Percentiles rank a stretch among this genome's conserved stretches.
These are phyloP conservation scores for Torrubiella hemipterigena DNA, from an alignment of 2,329 filamentous ascomycete species.

Conservation along the genomic window DNA sequence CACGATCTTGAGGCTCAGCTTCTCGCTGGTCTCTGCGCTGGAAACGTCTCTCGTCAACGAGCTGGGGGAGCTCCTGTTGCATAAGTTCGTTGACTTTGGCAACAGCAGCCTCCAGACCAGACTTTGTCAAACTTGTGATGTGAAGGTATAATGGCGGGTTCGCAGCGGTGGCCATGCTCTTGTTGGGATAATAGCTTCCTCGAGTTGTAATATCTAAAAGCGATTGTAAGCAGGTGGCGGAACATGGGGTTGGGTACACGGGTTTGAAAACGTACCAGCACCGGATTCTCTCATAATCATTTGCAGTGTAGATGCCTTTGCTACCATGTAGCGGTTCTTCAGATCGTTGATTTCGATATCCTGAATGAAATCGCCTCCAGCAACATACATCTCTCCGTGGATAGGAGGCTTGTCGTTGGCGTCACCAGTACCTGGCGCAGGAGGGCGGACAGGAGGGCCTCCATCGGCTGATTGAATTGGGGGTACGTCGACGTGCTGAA, in stretches of 20 bases:
- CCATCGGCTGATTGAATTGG: slow-evolving; percentile 56
- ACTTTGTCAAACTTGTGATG: slow-evolving; percentile 83
- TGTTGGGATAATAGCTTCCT: slow-evolving; percentile 93
- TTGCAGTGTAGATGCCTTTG: slow-evolving; percentile 94
- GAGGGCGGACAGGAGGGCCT: slow-evolving; percentile 26
- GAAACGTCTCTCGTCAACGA: slow-evolving; percentile 91
- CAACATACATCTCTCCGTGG: slow-evolving; percentile 83
- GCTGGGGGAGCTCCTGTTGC: slow-evolving; percentile 86
- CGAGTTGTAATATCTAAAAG: slow-evolving; percentile 91
- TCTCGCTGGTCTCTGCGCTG: slow-evolving; percentile 69
- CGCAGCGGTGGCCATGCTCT: slow-evolving; percentile 91
- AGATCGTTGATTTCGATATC: slow-evolving; percentile 98
- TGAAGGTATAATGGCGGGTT: slow-evolving; percentile 91
- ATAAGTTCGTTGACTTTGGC: slow-evolving; percentile 87
- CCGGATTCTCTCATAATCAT: slow-evolving; percentile 99
- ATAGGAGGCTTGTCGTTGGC: slow-evolving; percentile 31
- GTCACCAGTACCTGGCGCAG: slow-evolving; percentile 13
- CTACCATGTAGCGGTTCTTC: slow-evolving; percentile 91
- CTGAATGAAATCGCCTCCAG: slow-evolving; percentile 95
- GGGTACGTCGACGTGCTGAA: slow-evolving; percentile 82
- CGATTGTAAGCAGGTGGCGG: too few relatives aligned
- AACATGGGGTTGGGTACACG: too few relatives aligned
- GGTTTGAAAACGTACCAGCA: slow-evolving; percentile 99
- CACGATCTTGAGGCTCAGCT: slow-evolving; percentile 79
- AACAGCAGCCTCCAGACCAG: slow-evolving; percentile 82